Evolutionary conservation across 495 filamentous ascomycete genomes (phyloP).

Genomic region (Chaetomium cochliodes): DNA sequence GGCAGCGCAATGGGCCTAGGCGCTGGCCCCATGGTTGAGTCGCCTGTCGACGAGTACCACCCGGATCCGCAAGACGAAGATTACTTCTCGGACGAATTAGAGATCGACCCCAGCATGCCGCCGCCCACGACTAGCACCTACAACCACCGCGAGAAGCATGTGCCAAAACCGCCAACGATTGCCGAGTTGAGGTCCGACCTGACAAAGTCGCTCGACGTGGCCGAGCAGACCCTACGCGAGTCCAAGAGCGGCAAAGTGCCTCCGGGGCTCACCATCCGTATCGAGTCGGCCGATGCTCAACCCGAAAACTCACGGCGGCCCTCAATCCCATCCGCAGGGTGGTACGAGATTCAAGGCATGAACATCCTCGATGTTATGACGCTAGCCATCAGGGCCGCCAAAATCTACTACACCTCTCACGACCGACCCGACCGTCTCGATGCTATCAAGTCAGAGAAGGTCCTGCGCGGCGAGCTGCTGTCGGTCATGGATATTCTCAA

Average conservation of each 20-base stretch:
- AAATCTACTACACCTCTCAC: conserved; percentile 90
- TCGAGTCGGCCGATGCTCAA: conserved; percentile 11
- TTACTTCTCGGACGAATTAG: conserved; percentile 57
- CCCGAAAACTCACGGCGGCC: conserved; percentile 15
- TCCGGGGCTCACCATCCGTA: conserved; percentile 13
- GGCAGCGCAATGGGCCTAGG: conserved; percentile 22
- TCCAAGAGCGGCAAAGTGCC: conserved; percentile 35
- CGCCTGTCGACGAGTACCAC: conserved; percentile 57
- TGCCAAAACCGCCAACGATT: conserved; percentile 83
- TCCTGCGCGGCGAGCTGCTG: conserved; percentile 76
- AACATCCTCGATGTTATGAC: conserved; percentile 90
- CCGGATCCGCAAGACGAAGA: conserved; percentile 51
- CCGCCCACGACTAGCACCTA: conserved; percentile 97
- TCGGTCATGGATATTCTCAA: conserved; percentile 86
- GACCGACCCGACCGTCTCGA: conserved; percentile 79
- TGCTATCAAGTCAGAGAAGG: conserved; percentile 76
- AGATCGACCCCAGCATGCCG: conserved; percentile 69
- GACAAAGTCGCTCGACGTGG: conserved; percentile 61
- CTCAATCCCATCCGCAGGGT: conserved; percentile 50
- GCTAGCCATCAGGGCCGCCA: conserved; percentile 88
- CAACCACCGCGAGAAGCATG: conserved; percentile 77
- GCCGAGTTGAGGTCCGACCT: conserved; percentile 74
- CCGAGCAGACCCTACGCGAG: conserved; percentile 62
- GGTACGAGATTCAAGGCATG: conserved; percentile 85
- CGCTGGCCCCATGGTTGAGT: conserved; percentile 50